Evolutionary conservation across 2,329 filamentous ascomycete species (phyloP).

Genomic region (Ceratocystis huliohia): DNA sequence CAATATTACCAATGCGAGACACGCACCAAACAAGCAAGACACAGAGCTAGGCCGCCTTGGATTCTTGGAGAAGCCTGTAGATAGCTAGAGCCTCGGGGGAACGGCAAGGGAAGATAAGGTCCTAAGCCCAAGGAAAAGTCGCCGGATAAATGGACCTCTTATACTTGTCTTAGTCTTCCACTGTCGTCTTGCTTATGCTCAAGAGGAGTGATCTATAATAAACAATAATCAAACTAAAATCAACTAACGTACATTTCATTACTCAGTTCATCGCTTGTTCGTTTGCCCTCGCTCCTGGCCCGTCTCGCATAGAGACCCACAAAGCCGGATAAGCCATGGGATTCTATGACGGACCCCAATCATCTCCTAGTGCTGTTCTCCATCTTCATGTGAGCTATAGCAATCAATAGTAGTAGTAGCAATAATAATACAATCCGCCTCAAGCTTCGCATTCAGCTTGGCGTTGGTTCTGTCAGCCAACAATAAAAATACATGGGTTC

Average conservation of each 20-base stretch:
- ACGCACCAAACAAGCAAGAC: not conserved
- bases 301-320: not conserved
- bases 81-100: not conserved
- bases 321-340: not conserved
- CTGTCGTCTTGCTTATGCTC: too few relatives aligned
- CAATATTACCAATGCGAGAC: not conserved
- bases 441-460: not conserved
- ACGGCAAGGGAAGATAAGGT: not conserved
- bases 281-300: not conserved
- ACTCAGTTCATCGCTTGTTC: not conserved
- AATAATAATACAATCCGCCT: not conserved
- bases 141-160: not conserved
- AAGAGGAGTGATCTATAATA: not conserved
- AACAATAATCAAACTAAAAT: not conserved
- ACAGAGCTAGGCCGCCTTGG: not conserved
- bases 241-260: not conserved
- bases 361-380: not conserved
- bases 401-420: not conserved
- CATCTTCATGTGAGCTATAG: not conserved
- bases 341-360: not conserved
- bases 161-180: not conserved
- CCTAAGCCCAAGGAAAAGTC: not conserved
- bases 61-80: not conserved
- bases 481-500: not conserved
- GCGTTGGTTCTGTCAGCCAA: not conserved